phyloP scores from a whole-genome alignment of 306 rosid species.

The Fragaria nilgerrensis region DNA sequence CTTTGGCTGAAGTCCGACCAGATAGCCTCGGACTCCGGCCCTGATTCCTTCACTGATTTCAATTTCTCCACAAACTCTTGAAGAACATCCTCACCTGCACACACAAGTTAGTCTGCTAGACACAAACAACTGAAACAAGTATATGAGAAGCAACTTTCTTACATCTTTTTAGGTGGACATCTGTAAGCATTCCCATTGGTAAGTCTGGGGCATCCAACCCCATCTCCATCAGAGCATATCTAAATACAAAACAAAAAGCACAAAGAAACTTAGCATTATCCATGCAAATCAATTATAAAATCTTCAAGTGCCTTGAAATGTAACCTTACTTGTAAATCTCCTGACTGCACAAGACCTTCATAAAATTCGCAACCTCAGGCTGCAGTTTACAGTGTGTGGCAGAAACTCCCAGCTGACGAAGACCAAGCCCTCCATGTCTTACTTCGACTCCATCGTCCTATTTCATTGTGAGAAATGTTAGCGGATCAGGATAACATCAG shows the following conservation, averaged over 20 bases:
- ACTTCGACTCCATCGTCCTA: slow-evolving; percentile 93
- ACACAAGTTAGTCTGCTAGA: not conserved
- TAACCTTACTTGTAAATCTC: slow-evolving; percentile 64
- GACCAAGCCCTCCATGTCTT: slow-evolving; percentile 70
- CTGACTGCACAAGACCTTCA: slow-evolving; percentile 79
- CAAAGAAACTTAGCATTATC: not conserved
- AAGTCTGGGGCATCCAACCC: slow-evolving; percentile 73
- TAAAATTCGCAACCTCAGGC: slow-evolving; percentile 64
- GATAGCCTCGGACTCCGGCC: slow-evolving; percentile 61
- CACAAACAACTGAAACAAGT: not conserved
- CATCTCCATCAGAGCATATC: slow-evolving; percentile 89
- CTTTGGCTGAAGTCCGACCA: slow-evolving; percentile 90
- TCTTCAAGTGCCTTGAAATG: not conserved
- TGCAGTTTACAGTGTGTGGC: slow-evolving; percentile 68
- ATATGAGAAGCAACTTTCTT: not conserved
- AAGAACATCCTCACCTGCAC: slow-evolving; percentile 68
- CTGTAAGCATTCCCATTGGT: slow-evolving; percentile 70
- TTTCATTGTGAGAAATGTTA: not conserved
- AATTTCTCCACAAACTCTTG: slow-evolving; percentile 55
- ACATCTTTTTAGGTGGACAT: slow-evolving; percentile 70
- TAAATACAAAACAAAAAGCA: slow-evolving; percentile 9
- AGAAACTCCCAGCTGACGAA: slow-evolving; percentile 67
- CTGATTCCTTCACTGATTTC: slow-evolving; percentile 57
- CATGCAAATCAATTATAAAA: not conserved
- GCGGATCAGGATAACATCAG: not conserved